Evolutionary conservation across 2,329 filamentous ascomycete genomes (phyloP), one percentile per base, ranked within the genome.

Genomic region (Uncinocarpus reesii): DNA sequence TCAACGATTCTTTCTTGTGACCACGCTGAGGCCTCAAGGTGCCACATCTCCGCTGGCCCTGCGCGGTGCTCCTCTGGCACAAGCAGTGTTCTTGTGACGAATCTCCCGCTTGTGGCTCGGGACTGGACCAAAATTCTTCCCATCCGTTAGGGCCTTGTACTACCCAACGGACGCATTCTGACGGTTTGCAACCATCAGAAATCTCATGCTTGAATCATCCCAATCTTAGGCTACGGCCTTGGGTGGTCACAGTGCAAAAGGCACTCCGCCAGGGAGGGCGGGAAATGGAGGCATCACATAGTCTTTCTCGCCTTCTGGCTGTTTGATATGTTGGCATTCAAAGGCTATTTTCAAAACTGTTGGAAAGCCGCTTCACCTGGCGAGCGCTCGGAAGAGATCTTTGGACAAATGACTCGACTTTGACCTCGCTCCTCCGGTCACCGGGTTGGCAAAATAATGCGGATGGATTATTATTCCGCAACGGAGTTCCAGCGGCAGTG

Each of bases 131-230:
- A 32, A n/a, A 13, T n/a, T 32, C 11, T 5, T 32, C 29, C 15
- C 29, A 8, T 32, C 10, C 29, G 26, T 35, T 16, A 18, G 8
- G 32, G 16, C 20, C 13, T 37, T 37, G 35, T 37, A 5, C 18
- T 37, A 37, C 35, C 35, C 35, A 37, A 37, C 5, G 16, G 38
- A 23, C 4, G 8, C 16, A 7, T 28, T 41, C 13, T 41, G 11
- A n/a, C n/a, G 23, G 29, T 31, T 29, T 26, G 11, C 35, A 6
- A 28, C 16, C 28, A 18, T 20, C 40, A 20, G 13, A n/a, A n/a
- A 31, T 31, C 40, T 32, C 40, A 26, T 42, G 40, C n/a, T 42
- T 26, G 13, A 31, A 42, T 42, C 40, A 42, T 32, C 24, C 32
- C 32, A n/a, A n/a, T n/a, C n/a, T n/a, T 21, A 37, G 7, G 35